phyloP scores from a whole-genome alignment of 805 yeast species.

The Hanseniaspora thailandica region DNA sequence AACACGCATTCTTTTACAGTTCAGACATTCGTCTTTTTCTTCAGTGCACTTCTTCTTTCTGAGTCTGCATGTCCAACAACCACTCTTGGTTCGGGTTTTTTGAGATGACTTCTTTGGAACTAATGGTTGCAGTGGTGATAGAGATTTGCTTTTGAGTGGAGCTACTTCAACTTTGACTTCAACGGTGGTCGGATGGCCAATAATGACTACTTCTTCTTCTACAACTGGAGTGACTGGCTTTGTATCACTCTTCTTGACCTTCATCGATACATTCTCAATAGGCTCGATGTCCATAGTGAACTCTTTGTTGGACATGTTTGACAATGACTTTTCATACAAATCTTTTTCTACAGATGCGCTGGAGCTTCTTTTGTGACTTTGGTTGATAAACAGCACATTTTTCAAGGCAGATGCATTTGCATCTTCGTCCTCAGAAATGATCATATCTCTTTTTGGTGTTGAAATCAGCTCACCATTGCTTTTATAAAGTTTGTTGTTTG shows the following conservation, averaged over 20 bases:
- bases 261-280: neutral
- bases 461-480: neutral
- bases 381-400: neutral
- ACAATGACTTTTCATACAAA: neutral
- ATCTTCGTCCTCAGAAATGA: neutral
- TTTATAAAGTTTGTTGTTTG: neutral
- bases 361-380: neutral
- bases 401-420: neutral
- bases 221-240: neutral
- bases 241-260: neutral
- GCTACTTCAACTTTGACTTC: neutral
- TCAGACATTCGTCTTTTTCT: slow-evolving; percentile 47
- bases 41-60: slow-evolving; percentile 66
- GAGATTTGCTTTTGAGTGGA: too few species aligned
- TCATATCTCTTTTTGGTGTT: neutral
- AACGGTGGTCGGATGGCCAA: too few species aligned
- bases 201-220: neutral
- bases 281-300: neutral
- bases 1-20: slow-evolving; percentile 46
- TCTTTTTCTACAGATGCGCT: neutral
- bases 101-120: neutral
- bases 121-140: neutral
- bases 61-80: slow-evolving; percentile 72
- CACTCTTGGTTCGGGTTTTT: slow-evolving; percentile 36
- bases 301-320: neutral